Conservation (phyloP, 345 rosid genomes). For the Euclidium syriacum region DNA sequence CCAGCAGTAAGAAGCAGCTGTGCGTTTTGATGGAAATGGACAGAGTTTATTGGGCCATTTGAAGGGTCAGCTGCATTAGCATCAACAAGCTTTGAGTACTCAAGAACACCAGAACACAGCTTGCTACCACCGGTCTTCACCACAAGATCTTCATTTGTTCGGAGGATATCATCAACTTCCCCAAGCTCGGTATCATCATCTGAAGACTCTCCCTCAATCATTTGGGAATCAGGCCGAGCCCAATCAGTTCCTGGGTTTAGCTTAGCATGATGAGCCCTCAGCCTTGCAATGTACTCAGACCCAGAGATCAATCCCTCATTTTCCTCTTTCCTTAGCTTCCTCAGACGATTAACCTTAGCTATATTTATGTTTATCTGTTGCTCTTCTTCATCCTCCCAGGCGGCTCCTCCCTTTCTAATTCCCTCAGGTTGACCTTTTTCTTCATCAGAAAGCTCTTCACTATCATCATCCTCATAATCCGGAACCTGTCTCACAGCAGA, state of each 20-base stretch:
- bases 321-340: constrained; percentile 86
- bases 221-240: constrained; percentile 50
- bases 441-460: constrained; percentile 35
- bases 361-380: constrained; percentile 47
- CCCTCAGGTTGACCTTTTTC: constrained; percentile 29
- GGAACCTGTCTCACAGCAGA: constrained; percentile 33
- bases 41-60: constrained; percentile 65
- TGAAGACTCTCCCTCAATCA: constrained; percentile 22
- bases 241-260: constrained; percentile 84
- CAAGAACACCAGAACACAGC: constrained; percentile 67
- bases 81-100: constrained; percentile 75
- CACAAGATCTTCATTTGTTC: constrained; percentile 73
- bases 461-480: constrained; percentile 37
- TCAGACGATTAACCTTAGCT: constrained; percentile 61
- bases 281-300: constrained; percentile 62
- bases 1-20: constrained; percentile 85
- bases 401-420: constrained; percentile 47
- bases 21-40: constrained; percentile 82
- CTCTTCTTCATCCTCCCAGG: constrained; percentile 96
- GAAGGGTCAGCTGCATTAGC: constrained; percentile 81
- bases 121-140: constrained; percentile 49
- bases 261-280: constrained; percentile 84
- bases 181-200: constrained; percentile 36
- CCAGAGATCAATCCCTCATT: constrained; percentile 68
- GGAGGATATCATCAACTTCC: constrained; percentile 54